These are phyloP conservation scores for Kwoniella heveanensis DNA, from an alignment of 768 basidiomycete species.

Conservation along the genomic window DNA sequence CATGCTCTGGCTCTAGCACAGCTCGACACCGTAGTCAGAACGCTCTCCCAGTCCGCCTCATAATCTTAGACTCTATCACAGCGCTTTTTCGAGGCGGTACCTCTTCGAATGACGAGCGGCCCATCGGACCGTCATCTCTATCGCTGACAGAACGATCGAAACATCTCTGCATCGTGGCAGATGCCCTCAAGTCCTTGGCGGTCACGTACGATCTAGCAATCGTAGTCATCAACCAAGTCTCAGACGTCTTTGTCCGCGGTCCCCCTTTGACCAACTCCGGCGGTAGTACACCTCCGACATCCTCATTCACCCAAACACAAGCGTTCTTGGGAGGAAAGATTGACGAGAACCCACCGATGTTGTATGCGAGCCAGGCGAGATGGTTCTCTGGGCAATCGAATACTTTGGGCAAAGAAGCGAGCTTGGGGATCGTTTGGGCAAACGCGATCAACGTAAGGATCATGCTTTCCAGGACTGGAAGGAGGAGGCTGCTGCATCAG, in stretches of 20 bases:
- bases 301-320: slow-evolving; percentile 19
- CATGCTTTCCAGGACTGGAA: slow-evolving; percentile 75
- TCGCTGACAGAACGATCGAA: slow-evolving; percentile 74
- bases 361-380: slow-evolving; percentile 72
- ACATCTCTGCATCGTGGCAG: slow-evolving; percentile 68
- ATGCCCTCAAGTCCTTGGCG: slow-evolving; percentile 72
- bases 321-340: slow-evolving; percentile 26
- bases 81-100: slow-evolving; percentile 77
- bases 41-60: slow-evolving; percentile 66
- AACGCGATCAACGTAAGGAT: slow-evolving; percentile 86
- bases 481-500: slow-evolving; percentile 63
- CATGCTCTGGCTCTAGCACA: background rate
- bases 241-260: slow-evolving; percentile 64
- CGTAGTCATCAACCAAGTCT: slow-evolving; percentile 85
- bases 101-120: slow-evolving; percentile 11
- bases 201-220: slow-evolving; percentile 68
- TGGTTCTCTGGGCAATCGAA: slow-evolving; percentile 73
- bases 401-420: slow-evolving; percentile 72
- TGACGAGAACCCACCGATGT: slow-evolving; percentile 53
- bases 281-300: slow-evolving; percentile 10
- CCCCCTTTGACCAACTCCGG: slow-evolving; percentile 7
- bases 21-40: background rate
- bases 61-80: slow-evolving; percentile 85
- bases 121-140: slow-evolving; percentile 56
- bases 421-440: slow-evolving; percentile 87